Base-by-base conservation (phyloP, 495 filamentous ascomycete species). In the Talaromyces nanjingensis region DNA sequence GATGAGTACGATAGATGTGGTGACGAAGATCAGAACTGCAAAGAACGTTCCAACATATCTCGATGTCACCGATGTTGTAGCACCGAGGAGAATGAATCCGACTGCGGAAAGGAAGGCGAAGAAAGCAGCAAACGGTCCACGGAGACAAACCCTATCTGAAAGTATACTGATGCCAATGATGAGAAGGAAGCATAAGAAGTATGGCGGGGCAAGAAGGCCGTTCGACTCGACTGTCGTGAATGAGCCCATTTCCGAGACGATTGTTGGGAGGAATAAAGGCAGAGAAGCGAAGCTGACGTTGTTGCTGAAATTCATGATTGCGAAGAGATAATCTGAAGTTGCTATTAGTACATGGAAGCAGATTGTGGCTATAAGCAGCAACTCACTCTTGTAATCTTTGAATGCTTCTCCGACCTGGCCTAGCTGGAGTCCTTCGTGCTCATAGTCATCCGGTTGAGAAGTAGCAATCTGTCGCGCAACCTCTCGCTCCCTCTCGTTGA, bases 241-340 rank as follows among this genome's bases (percentile, higher is more conserved):
- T 4, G 58, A 39, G 14, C 73, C 73, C 57, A 75, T 69, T 55
- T 74, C 65, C 2, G 69, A 67, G 47, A 75, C 70, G 34, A 75
- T 74, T 18, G 71, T 71, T 14, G 73, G 73, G 1, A 74, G 59
- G 60, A 76, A 74, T 16, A 76, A 65, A 1, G 73, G 69, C 2
- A 74, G 68, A 2, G 70, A 68, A 39, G 68, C 68, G 58, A 73
- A 74, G 55, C 65, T 72, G 66, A 76, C 71, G 34, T 73, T 73
- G 42, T 64, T 66, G 22, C 62, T 63, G 53, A 72, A 73, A 49
- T 72, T 66, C 67, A 74, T 74, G 5, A 72, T 3, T 9, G 69
- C 69, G 5, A 64, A 59, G 12, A 68, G 65, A 33, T 71, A 73
- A 39, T 66, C 66, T 64, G 34, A 3, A n/a, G 39, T 16, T 45